Percentiles rank a stretch among this genome's conserved stretches.
Conservation (phyloP, 1,139 yeast genomes). For the Saccharomyces hybrid region DNA sequence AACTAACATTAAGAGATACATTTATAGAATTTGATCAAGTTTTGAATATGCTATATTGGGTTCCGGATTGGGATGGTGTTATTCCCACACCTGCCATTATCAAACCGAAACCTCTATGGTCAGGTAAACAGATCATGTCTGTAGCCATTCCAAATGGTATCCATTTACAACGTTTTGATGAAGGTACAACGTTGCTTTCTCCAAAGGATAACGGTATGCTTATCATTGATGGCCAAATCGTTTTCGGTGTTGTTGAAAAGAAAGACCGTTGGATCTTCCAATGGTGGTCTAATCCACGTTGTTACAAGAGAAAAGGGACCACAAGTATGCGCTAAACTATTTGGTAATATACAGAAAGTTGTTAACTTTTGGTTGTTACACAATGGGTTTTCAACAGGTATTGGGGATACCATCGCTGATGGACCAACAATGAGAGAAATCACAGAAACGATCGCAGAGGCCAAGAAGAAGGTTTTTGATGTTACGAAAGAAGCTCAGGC, state of each 20-base stretch:
- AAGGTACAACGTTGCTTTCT: slow-evolving; percentile 72
- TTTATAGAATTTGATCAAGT: slow-evolving; percentile 90
- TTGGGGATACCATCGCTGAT: slow-evolving; percentile 99
- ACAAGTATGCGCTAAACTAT: slow-evolving; percentile 76
- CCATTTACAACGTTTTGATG: slow-evolving; percentile 87
- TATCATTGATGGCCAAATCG: slow-evolving; percentile 83
- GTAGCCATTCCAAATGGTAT: slow-evolving; percentile 94
- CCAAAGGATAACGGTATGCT: slow-evolving; percentile 91
- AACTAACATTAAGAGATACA: slow-evolving; percentile 83
- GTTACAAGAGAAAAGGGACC: slow-evolving; percentile 98
- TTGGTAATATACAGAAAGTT: slow-evolving; percentile 89
- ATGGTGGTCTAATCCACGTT: slow-evolving; percentile 95
- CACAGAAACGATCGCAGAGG: slow-evolving; percentile 86
- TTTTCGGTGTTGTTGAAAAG: slow-evolving; percentile 96
- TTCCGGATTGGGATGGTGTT: slow-evolving; percentile 97
- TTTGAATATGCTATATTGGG: slow-evolving; percentile 95
- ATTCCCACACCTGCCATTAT: slow-evolving; percentile 94
- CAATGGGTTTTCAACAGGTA: slow-evolving; percentile 96
- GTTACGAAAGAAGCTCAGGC: slow-evolving; percentile 88
- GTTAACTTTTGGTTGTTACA: slow-evolving; percentile 95
- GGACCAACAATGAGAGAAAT: slow-evolving; percentile 90
- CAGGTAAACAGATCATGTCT: slow-evolving; percentile 91
- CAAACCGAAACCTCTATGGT: slow-evolving; percentile 95
- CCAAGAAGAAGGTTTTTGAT: slow-evolving; percentile 87
- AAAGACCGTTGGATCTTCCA: slow-evolving; percentile 97